These are phyloP conservation scores for Stemphylium beticola DNA, from an alignment of 2,329 filamentous ascomycete genomes.

Conservation along the genomic window DNA sequence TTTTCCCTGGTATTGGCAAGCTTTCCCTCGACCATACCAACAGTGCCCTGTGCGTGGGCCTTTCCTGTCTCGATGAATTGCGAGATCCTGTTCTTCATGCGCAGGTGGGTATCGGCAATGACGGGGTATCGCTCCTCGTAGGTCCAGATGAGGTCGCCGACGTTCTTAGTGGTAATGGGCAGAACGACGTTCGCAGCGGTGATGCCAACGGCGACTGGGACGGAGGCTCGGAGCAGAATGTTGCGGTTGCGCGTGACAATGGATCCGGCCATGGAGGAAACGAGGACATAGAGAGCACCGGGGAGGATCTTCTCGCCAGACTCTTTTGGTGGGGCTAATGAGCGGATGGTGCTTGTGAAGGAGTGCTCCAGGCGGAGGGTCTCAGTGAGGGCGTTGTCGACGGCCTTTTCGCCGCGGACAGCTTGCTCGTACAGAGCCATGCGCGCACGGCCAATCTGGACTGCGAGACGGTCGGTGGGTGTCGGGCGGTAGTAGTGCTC, in stretches of 20 bases:
- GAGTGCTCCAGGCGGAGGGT: slow-evolving; percentile 85
- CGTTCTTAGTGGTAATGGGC: slow-evolving; percentile 88
- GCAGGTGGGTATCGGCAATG: slow-evolving; percentile 80
- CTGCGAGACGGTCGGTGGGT: slow-evolving; percentile 87
- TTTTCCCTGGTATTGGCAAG: slow-evolving; percentile 76
- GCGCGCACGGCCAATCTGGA: slow-evolving; percentile 79
- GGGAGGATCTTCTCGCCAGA: slow-evolving; percentile 89
- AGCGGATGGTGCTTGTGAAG: slow-evolving; percentile 88
- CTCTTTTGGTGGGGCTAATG: slow-evolving; percentile 83
- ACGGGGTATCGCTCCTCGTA: slow-evolving; percentile 91
- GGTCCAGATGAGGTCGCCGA: slow-evolving; percentile 83
- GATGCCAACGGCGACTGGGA: slow-evolving; percentile 80
- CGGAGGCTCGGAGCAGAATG: slow-evolving; percentile 76
- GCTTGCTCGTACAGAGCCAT: slow-evolving; percentile 80
- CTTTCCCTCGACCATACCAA: slow-evolving; percentile 79
- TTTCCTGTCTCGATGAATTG: slow-evolving; percentile 75
- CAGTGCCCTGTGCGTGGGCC: slow-evolving; percentile 73
- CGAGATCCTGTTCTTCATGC: slow-evolving; percentile 70
- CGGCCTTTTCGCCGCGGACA: slow-evolving; percentile 75
- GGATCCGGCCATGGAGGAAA: slow-evolving; percentile 91
- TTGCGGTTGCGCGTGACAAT: slow-evolving; percentile 90
- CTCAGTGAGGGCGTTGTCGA: slow-evolving; percentile 81
- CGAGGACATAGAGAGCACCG: slow-evolving; percentile 87
- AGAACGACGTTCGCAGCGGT: slow-evolving; percentile 83
- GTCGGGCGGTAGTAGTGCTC: slow-evolving; percentile 61